Percentiles rank a stretch among this genome's conserved stretches.
Conservation (phyloP, 164 flowering plant species). For the Sextonia rubra region DNA sequence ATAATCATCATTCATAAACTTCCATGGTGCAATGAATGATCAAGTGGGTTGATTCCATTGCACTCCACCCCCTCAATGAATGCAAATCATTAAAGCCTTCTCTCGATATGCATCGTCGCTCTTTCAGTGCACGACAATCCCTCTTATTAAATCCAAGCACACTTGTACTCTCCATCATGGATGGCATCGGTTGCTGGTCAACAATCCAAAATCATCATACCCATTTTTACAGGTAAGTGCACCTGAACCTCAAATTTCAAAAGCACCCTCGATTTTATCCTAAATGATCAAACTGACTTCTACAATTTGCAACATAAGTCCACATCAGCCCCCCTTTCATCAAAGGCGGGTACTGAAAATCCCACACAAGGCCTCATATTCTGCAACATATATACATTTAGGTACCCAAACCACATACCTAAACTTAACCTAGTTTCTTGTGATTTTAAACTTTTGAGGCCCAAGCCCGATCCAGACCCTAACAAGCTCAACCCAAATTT, state of each 20-base stretch:
- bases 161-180: background rate
- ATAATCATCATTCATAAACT: background rate
- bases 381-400: too few species aligned
- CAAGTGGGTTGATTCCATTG: slow-evolving; percentile 19
- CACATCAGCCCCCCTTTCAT: too few species aligned
- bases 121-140: slow-evolving; percentile 13
- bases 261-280: background rate
- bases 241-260: background rate
- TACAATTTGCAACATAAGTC: too few species aligned
- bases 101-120: background rate
- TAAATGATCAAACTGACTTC: background rate
- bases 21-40: background rate
- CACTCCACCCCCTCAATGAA: slow-evolving; percentile 31
- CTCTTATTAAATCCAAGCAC: slow-evolving; percentile 3
- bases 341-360: too few species aligned
- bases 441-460: too few species aligned
- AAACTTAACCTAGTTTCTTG: too few species aligned
- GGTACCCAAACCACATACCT: too few species aligned
- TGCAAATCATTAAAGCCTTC: slow-evolving; percentile 27
- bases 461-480: too few species aligned
- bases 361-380: too few species aligned
- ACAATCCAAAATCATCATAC: slow-evolving; percentile 1
- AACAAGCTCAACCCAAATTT: too few species aligned
- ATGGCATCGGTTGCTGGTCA: background rate
- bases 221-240: background rate